Evolutionary conservation across 139 green algal species (phyloP), one percentile per base, ranked within the genome.

Genomic region (Eudorina sp.): DNA sequence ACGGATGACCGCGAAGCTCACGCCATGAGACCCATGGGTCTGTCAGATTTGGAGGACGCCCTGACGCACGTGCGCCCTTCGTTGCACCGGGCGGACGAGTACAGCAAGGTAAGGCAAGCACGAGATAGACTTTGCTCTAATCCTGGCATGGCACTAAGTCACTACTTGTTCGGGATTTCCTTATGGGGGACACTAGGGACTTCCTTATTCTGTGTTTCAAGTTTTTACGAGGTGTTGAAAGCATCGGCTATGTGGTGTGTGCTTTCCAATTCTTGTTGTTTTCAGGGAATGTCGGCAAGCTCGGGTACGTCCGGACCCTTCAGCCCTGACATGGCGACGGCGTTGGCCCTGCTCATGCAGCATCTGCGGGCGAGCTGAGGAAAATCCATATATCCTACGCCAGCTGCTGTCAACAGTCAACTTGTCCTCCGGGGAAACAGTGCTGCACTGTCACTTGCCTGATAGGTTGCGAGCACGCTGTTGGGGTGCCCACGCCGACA

Each of bases 21-120:
- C 53, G 76, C 70, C 46, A 83, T 83, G 48, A 13, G 75, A 21
- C 11, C 31, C 0, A 18, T 68, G 48, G 31, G 25, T 13, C 21
- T 36, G n/a, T 31, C 19, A 0, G 92, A 94, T 83, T 84, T 94
- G 69, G 43, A 91, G 82, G 60, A 70, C 25, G 88, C 90, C 64
- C 84, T 93, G 72, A 7, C 41, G 18, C 70, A 83, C 58, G 81
- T 92, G 27, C 77, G 74, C 45, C 92, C 92, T 0, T 88, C 83
- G 34, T 69, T 85, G 7, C 66, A 76, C n/a, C 78, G 89, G 34
- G 92, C 92, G 19, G 80, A 90, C 21, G 92, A 91, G 45, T 94
- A 94, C 92, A 88, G 34, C 64, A 43, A 34, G 79, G 87, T 90
- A 31, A 58, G 70, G 6, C 14, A 68, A 27, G 18, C n/a, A 34